Conservation (phyloP, 2,329 filamentous ascomycete genomes). For the Aspergillus sclerotialis region DNA sequence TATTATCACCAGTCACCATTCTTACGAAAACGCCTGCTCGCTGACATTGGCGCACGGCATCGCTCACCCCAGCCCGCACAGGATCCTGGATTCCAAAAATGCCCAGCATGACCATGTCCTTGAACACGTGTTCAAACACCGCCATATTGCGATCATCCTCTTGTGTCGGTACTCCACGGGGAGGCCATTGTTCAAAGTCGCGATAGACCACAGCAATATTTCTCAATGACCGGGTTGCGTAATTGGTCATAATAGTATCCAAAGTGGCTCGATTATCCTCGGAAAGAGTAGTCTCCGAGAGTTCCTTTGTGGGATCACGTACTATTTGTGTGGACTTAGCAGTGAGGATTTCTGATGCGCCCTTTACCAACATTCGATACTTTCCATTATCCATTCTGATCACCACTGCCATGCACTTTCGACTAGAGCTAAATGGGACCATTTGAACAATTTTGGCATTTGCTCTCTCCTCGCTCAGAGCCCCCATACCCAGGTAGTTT, state of each 20-base stretch:
- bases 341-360: slow-evolving; percentile 46
- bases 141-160: slow-evolving; percentile 56
- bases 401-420: slow-evolving; percentile 65
- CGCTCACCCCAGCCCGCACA: slow-evolving; percentile 64
- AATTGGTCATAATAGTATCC: slow-evolving; percentile 63
- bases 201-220: slow-evolving; percentile 80
- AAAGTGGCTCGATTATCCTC: slow-evolving; percentile 53
- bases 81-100: slow-evolving; percentile 79
- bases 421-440: slow-evolving; percentile 55
- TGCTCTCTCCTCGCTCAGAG: slow-evolving; percentile 54
- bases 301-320: slow-evolving; percentile 53
- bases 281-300: slow-evolving; percentile 47
- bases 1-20: slow-evolving; percentile 83
- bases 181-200: slow-evolving; percentile 81
- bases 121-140: slow-evolving; percentile 61
- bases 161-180: slow-evolving; percentile 50
- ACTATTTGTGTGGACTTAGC: slow-evolving; percentile 46
- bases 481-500: slow-evolving; percentile 58
- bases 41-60: slow-evolving; percentile 67
- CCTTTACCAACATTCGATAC: slow-evolving; percentile 52
- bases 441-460: slow-evolving; percentile 52
- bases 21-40: slow-evolving; percentile 70
- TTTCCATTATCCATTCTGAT: slow-evolving; percentile 48
- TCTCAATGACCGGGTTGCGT: slow-evolving; percentile 71
- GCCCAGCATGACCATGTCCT: slow-evolving; percentile 60